Evolutionary conservation across 2,329 filamentous ascomycete genomes (phyloP), one percentile per base, ranked within the genome.

Genomic region (Diaporthe australafricana): DNA sequence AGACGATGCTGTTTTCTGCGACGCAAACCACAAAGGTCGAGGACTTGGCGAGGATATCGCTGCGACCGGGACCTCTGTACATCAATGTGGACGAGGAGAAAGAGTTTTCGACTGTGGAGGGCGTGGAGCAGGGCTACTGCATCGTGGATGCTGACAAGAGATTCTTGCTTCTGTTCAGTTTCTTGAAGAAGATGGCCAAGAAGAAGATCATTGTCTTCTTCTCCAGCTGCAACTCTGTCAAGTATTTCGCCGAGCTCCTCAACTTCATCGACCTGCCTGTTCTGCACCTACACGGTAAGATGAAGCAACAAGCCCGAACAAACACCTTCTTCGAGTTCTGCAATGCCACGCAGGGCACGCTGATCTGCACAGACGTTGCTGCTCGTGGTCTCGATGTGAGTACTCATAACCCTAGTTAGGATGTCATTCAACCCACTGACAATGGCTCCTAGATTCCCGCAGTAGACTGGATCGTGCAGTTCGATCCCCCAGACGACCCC

Each of bases 191-290:
- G 77, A 94, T 97, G 84, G 87, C 93, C 70, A 96, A 95, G 87
- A 98, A 98, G 83, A 98, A 98, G 88, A 93, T 98, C 74, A 98
- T 98, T 80, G 95, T 98, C 73, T 98, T 98, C 87, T 95, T 98
- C 84, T 94, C 92, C 77, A 95, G 92, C 79, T 97, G 95, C 82
- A 94, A 94, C 79, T 97, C 93, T 76, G 96, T 98, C 78, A 97
- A 97, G 82, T 99, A 98, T 84, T 95, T 98, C 83, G 91, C 94
- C 32, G 95, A 98, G 82, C 90, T 99, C 35, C 90, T 99, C 76
- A 98, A 98, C 85, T 98, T 98, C 84, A 98, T 98, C 78, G 96
- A 98, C 82, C 88, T 98, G 50, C 95, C 93, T 6, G 94, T 97
- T 3, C 88, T 97, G 53, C 93, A 94, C 77, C 87, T 97, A 9